Base-by-base conservation (phyloP, 2,329 filamentous ascomycete genomes). In the Fusarium illudens region DNA sequence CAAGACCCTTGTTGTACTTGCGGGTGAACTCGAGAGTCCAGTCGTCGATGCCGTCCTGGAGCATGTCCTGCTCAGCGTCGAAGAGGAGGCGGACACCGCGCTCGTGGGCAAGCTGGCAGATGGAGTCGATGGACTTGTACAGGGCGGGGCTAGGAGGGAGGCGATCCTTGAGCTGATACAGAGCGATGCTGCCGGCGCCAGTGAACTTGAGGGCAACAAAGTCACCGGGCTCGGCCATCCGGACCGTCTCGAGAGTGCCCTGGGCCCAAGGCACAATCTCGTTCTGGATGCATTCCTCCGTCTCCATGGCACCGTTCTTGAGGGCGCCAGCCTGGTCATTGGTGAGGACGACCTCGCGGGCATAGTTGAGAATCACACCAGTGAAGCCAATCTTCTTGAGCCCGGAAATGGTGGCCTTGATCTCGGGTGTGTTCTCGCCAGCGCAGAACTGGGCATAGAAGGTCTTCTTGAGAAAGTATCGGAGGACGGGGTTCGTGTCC, bases 401-500 rank as follows among this genome's bases (percentile, higher is more conserved):
- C 2, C 84, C 82, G 2, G 84, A 75, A 29, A 93, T 87, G 0
- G 91, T 94, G 29, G 77, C 79, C 39, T 83, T 82, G 2, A 96
- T 90, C 78, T 97, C 92, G 2, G 77, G 73, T 0, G 86, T 83
- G 50, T 87, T 91, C 79, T 94, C 91, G 27, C 94, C 94, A 0
- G 92, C 93, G 78, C 94, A 97, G 79, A 97, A 97, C 74, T 97
- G 94, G 22, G 89, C 89, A 77, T 97, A 97, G 73, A 97, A 94
- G 0, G 93, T 96, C 75, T 89, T 87, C 77, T 94, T 93, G 51
- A 97, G 83, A 39, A 94, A 75, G 62, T 83, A 87, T 42, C 89
- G 86, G 15, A 97, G 84, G 2, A 95, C 48, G 0, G 88, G 88
- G 75, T 97, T 97, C 54, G 81, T 84, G 75, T 96, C 93, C 5